phyloP scores from a whole-genome alignment of 2,329 filamentous ascomycete species.

The Aspergillus clavatus region DNA sequence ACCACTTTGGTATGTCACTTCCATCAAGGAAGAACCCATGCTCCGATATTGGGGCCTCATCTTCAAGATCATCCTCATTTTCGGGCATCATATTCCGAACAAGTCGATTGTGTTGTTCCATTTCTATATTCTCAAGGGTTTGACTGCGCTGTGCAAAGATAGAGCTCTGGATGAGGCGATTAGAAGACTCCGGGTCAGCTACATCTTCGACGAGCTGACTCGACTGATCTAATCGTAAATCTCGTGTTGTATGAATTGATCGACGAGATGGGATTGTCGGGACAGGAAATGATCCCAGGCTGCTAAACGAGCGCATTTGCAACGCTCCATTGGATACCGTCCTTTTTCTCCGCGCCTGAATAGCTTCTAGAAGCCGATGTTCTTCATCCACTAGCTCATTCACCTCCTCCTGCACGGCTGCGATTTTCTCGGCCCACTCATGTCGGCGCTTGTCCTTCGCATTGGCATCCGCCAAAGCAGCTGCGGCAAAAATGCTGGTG shows the following conservation, averaged over 20 bases:
- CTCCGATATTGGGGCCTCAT: conserved; percentile 7
- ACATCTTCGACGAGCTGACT: neutral
- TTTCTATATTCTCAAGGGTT: neutral
- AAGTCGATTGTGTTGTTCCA: neutral
- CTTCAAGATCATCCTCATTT: conserved; percentile 1
- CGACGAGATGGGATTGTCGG: neutral
- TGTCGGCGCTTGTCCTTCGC: conserved; percentile 37
- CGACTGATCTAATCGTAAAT: too few species aligned
- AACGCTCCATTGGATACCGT: conserved; percentile 16
- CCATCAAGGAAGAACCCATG: conserved; percentile 16
- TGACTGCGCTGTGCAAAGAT: neutral
- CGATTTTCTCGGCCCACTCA: conserved; percentile 41
- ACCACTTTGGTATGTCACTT: conserved; percentile 26
- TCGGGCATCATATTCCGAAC: conserved; percentile 5
- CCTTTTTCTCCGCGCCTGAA: conserved; percentile 23
- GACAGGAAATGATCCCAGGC: conserved; percentile 12
- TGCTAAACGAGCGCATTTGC: conserved; percentile 24
- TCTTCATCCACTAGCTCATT: conserved; percentile 38
- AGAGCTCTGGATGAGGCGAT: neutral
- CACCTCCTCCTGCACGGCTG: conserved; percentile 40
- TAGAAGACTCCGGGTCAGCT: neutral
- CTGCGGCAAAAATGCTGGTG: conserved; percentile 41
- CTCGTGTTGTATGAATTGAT: neutral
- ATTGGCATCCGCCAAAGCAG: conserved; percentile 38
- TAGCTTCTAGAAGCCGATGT: conserved; percentile 29